phyloP scores from a whole-genome alignment of 345 rosid species.

The Nasturtium officinale region DNA sequence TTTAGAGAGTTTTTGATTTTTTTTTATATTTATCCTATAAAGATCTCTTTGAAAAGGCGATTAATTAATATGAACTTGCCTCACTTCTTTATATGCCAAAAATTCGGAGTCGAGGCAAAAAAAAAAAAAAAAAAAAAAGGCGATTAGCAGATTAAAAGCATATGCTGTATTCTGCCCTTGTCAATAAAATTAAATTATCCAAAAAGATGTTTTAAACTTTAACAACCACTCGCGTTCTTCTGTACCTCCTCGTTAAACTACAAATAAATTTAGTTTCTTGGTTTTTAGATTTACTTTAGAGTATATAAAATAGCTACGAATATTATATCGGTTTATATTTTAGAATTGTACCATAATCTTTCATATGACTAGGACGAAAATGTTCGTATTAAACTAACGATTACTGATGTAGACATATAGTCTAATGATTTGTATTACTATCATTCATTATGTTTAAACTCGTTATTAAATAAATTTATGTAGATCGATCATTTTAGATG shows the following conservation, averaged over 20 bases:
- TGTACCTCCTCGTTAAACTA: background rate
- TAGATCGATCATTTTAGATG: background rate
- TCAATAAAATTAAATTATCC: slow-evolving; percentile 7
- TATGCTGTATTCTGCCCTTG: background rate
- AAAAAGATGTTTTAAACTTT: slow-evolving; percentile 21
- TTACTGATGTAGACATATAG: background rate
- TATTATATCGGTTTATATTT: background rate
- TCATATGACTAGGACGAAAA: background rate
- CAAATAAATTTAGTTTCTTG: background rate
- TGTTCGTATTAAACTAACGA: background rate
- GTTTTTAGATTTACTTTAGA: too few species aligned
- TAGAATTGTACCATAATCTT: background rate
- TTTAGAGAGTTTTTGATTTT: background rate
- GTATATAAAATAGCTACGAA: background rate
- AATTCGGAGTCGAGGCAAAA: slow-evolving; percentile 18
- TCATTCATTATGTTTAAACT: background rate
- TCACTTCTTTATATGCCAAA: slow-evolving; percentile 30
- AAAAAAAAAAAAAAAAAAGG: too few species aligned
- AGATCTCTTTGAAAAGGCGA: background rate
- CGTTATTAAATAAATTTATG: background rate
- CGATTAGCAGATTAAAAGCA: background rate
- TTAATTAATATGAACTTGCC: slow-evolving; percentile 9
- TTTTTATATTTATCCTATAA: slow-evolving; percentile 26
- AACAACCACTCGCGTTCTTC: background rate
- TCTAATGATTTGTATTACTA: background rate